Percentiles rank a stretch among this genome's conserved stretches.
Conservation (phyloP, 371 early-diverging fungal genomes). For the Mucor velutinosus region DNA sequence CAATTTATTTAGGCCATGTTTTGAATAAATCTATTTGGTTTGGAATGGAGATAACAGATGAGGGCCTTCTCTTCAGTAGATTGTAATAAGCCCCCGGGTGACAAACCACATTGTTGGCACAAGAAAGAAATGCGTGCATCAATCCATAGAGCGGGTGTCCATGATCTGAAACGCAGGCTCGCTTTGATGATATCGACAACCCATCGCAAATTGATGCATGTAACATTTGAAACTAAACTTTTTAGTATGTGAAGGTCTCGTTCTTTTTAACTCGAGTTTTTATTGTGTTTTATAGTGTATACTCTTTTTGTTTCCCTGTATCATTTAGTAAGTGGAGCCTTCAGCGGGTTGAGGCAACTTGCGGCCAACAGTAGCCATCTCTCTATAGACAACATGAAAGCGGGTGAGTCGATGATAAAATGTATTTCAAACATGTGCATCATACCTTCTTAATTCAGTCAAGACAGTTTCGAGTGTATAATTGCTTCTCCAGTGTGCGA, state of each 20-base stretch:
- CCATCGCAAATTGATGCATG: neutral
- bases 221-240: neutral
- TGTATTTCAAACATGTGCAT: neutral
- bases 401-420: neutral
- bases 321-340: constrained; percentile 65
- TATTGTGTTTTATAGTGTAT: neutral
- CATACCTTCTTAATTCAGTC: constrained; percentile 80
- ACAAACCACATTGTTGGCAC: neutral
- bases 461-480: constrained; percentile 87
- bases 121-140: neutral
- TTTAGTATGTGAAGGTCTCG: neutral
- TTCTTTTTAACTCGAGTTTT: neutral
- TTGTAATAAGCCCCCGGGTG: neutral
- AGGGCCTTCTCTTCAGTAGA: neutral
- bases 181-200: neutral
- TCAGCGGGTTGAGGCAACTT: constrained; percentile 92
- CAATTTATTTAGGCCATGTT: neutral
- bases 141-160: neutral
- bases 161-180: neutral
- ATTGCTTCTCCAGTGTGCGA: constrained; percentile 80
- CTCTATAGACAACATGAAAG: constrained; percentile 52
- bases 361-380: constrained; percentile 82
- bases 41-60: neutral
- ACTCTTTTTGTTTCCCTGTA: neutral
- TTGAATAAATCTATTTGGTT: constrained; percentile 2